phyloP scores from a whole-genome alignment of 345 rosid species.

The Psidium guajava region DNA sequence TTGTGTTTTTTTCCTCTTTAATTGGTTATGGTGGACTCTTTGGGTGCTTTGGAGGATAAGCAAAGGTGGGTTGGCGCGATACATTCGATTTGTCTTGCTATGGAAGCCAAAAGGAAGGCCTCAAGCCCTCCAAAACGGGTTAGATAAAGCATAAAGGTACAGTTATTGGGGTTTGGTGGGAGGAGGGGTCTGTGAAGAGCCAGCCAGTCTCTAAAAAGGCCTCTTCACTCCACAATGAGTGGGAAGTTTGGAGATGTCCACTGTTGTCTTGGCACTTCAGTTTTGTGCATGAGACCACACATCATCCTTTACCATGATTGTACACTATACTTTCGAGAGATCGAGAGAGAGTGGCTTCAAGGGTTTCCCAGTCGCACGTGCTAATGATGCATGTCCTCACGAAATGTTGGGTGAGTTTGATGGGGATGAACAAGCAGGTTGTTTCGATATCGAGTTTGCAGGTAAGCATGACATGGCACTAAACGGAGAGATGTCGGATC shows the following conservation, averaged over 20 bases:
- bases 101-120: conserved; percentile 18
- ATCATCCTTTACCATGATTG: background rate
- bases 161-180: background rate
- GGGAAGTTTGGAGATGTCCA: conserved; percentile 25
- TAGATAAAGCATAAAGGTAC: background rate
- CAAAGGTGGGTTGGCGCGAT: conserved; percentile 37
- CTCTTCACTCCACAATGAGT: conserved; percentile 21
- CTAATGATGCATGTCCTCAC: background rate
- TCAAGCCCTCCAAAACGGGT: background rate
- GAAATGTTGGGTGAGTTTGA: background rate
- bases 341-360: background rate
- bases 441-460: background rate
- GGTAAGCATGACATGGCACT: background rate
- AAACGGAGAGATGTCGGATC: background rate
- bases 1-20: background rate
- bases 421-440: background rate
- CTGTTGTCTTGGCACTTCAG: background rate
- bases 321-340: background rate
- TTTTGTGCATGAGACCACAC: background rate
- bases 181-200: background rate
- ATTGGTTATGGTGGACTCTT: background rate
- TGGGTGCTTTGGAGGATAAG: conserved; percentile 86
- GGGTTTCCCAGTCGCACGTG: background rate
- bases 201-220: conserved; percentile 14
- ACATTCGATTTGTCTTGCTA: conserved; percentile 48